Evolutionary conservation across 345 rosid species (phyloP).

Genomic region (Tarenaya hassleriana): DNA sequence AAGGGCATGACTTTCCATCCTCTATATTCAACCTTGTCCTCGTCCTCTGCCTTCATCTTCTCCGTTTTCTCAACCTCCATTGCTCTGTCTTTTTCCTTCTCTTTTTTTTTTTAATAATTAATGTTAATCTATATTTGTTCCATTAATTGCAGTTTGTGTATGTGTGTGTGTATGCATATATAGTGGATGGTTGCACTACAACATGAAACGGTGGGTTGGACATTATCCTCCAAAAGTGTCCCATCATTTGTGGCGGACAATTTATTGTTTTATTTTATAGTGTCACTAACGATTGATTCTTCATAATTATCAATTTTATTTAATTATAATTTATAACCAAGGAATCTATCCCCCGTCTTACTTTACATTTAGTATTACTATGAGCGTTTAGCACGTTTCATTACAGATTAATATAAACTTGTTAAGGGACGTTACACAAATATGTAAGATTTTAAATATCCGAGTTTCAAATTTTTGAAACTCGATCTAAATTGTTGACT

Average conservation of each 20-base stretch:
- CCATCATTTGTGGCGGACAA: neutral
- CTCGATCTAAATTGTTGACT: no score
- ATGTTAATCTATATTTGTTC: neutral
- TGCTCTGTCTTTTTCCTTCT: neutral
- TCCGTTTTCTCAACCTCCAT: conserved; percentile 30
- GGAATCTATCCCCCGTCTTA: no score
- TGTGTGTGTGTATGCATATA: neutral
- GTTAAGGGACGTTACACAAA: no score
- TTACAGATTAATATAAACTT: no score
- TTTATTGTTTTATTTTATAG: no score
- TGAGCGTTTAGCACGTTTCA: no score
- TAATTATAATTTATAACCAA: no score
- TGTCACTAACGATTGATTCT: no score
- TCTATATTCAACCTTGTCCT: conserved; percentile 43
- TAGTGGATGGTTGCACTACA: conserved; percentile 18
- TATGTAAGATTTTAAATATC: no score
- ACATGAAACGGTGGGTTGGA: conserved; percentile 3
- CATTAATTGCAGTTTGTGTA: neutral
- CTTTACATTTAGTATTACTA: no score
- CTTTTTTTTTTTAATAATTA: neutral
- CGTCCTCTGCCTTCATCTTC: conserved; percentile 26
- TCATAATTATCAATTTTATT: no score
- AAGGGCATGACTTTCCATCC: conserved; percentile 78
- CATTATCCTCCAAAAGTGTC: conserved; percentile 10
- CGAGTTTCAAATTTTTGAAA: no score